Conservation (phyloP, 495 filamentous ascomycete species). For the Barbatosphaeria neglecta region DNA sequence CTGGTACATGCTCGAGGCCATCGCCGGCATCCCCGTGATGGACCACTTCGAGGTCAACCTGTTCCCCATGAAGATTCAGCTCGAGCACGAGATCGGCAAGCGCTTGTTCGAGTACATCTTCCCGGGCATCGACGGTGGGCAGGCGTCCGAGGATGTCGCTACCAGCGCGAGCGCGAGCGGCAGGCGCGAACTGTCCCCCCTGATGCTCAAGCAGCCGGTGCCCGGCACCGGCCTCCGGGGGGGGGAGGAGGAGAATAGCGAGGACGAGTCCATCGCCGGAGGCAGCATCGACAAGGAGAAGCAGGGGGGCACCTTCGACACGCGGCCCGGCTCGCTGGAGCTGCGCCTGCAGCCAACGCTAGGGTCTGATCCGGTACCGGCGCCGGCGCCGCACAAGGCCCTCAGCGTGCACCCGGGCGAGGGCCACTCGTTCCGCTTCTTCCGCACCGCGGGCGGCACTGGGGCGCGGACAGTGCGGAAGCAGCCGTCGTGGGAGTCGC, state of each 20-base stretch:
- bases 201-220: constrained; percentile 69
- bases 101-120: constrained; percentile 97
- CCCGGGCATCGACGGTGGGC: constrained; percentile 51
- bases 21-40: constrained; percentile 93
- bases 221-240: too few species aligned
- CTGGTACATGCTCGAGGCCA: constrained; percentile 96
- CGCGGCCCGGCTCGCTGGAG: constrained; percentile 57
- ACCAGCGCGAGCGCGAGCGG: too few species aligned
- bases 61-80: constrained; percentile 84
- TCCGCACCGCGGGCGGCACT: constrained; percentile 27
- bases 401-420: constrained; percentile 36
- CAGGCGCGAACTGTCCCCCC: constrained; percentile 52
- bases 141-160: constrained; percentile 28
- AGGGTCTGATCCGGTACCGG: constrained; percentile 41
- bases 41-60: constrained; percentile 94
- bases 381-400: constrained; percentile 35
- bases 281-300: constrained; percentile 20
- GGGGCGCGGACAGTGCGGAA: constrained; percentile 35
- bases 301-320: constrained; percentile 27
- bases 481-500: constrained; percentile 58
- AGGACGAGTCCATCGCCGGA: constrained; percentile 25
- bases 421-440: constrained; percentile 40
- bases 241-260: constrained; percentile 50
- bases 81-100: constrained; percentile 87
- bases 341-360: constrained; percentile 69